Conservation (phyloP, 1,139 yeast genomes). For the Entelexis paramagnoliae region DNA sequence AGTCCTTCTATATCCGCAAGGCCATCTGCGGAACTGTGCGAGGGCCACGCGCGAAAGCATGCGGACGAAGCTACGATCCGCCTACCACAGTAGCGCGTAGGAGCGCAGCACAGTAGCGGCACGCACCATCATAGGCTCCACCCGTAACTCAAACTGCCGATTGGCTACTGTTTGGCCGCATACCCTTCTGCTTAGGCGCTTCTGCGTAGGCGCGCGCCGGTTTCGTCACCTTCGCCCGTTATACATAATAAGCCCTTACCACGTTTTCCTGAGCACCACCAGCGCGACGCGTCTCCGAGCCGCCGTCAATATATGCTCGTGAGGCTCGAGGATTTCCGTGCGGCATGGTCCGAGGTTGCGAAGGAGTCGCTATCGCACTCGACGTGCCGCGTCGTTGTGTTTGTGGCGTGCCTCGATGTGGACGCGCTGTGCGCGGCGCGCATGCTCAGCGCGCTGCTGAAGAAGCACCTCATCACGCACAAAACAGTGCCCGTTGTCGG, state of each 20-base stretch:
- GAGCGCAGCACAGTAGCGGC: too few relatives aligned
- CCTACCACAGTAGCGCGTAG: too few relatives aligned
- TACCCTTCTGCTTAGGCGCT: too few relatives aligned
- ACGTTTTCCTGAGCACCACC: background rate
- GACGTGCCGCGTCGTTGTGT: conserved; percentile 76
- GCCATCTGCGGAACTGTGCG: too few relatives aligned
- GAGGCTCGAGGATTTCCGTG: conserved; percentile 22
- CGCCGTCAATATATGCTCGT: conserved; percentile 21
- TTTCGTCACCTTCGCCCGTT: too few relatives aligned
- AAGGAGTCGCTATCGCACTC: conserved; percentile 54
- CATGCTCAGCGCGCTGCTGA: conserved; percentile 58
- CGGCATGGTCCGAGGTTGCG: conserved; percentile 21
- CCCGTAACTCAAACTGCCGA: too few relatives aligned
- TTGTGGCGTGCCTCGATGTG: conserved; percentile 81
- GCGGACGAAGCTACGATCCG: too few relatives aligned
- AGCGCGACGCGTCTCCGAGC: conserved; percentile 6
- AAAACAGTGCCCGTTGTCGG: conserved; percentile 95
- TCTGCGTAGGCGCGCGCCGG: too few relatives aligned
- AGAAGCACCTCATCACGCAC: conserved; percentile 74
- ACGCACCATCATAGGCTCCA: too few relatives aligned
- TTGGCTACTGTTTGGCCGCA: too few relatives aligned
- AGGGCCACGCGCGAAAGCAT: too few relatives aligned
- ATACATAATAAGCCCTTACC: background rate
- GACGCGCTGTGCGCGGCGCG: conserved; percentile 89
- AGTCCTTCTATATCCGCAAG: too few relatives aligned